phyloP scores from a whole-genome alignment of 139 green algal genomes.

The Coelastrella sp. region DNA sequence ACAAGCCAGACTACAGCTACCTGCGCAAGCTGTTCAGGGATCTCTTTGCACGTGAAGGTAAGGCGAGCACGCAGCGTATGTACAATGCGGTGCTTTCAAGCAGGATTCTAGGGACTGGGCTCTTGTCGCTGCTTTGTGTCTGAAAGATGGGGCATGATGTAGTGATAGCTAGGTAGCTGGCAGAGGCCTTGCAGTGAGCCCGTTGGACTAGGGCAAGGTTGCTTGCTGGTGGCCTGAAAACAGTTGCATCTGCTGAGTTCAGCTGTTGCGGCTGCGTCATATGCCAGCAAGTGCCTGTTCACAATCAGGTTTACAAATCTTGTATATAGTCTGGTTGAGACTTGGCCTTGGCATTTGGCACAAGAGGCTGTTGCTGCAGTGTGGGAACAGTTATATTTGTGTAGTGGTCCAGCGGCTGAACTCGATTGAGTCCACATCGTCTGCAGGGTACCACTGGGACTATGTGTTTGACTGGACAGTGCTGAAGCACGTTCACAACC shows the following conservation, averaged over 20 bases:
- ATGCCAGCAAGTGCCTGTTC: too few relatives aligned
- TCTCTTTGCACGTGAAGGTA: constrained; percentile 96
- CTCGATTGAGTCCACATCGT: background rate
- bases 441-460: constrained; percentile 97
- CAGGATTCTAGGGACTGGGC: background rate
- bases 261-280: too few relatives aligned
- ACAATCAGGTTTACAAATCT: too few relatives aligned
- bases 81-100: background rate
- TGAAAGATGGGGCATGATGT: too few relatives aligned
- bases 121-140: background rate
- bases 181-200: too few relatives aligned
- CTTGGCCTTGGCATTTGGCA: too few relatives aligned
- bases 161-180: too few relatives aligned
- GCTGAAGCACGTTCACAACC: constrained; percentile 50
- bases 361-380: too few relatives aligned
- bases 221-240: too few relatives aligned
- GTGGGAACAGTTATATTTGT: background rate
- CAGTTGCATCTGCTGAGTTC: too few relatives aligned
- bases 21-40: constrained; percentile 99
- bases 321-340: too few relatives aligned
- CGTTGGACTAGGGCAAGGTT: too few relatives aligned
- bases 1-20: constrained; percentile 99
- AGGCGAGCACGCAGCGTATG: background rate
- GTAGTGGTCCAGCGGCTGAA: background rate
- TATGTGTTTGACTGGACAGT: constrained; percentile 98